Conservation (phyloP, 371 early-diverging fungal genomes). For the Rhizopus microsporus region DNA sequence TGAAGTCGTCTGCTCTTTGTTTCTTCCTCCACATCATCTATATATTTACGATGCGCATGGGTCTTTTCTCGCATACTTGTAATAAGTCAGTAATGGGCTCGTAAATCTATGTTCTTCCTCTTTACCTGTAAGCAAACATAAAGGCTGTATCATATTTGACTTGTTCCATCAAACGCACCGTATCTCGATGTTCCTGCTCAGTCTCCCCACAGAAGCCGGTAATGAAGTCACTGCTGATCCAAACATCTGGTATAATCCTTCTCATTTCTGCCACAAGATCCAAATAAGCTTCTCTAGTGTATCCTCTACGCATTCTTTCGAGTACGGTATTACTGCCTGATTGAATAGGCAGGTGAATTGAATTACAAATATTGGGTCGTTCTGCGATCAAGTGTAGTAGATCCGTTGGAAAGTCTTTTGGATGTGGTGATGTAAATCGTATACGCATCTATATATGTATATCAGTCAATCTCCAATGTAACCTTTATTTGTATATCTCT, state of each 20-base stretch:
- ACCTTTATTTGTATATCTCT: not conserved
- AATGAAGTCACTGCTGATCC: constrained; percentile 77
- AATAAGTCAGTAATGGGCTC: not conserved
- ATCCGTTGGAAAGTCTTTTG: constrained; percentile 81
- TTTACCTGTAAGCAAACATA: constrained; percentile 76
- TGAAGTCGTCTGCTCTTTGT: constrained; percentile 63
- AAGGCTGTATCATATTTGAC: constrained; percentile 79
- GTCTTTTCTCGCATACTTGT: constrained; percentile 74
- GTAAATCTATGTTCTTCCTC: not conserved
- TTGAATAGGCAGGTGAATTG: constrained; percentile 77
- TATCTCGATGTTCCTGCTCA: constrained; percentile 72
- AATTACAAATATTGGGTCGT: constrained; percentile 72
- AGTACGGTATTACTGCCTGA: constrained; percentile 69
- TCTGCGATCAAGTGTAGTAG: constrained; percentile 68
- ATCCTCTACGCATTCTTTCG: constrained; percentile 78
- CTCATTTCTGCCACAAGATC: constrained; percentile 69
- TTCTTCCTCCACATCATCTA: constrained; percentile 68
- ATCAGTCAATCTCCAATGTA: not conserved
- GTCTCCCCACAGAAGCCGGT: constrained; percentile 86
- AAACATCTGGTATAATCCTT: constrained; percentile 68
- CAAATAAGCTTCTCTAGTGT: constrained; percentile 74
- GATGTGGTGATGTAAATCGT: constrained; percentile 82
- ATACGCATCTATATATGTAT: constrained; percentile 59
- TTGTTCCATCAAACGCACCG: constrained; percentile 64
- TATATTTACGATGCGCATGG: constrained; percentile 70